Percentiles rank a stretch among this genome's conserved stretches.
These are phyloP conservation scores for Vitis amurensis DNA, from an alignment of 164 flowering plant species.

Conservation along the genomic window DNA sequence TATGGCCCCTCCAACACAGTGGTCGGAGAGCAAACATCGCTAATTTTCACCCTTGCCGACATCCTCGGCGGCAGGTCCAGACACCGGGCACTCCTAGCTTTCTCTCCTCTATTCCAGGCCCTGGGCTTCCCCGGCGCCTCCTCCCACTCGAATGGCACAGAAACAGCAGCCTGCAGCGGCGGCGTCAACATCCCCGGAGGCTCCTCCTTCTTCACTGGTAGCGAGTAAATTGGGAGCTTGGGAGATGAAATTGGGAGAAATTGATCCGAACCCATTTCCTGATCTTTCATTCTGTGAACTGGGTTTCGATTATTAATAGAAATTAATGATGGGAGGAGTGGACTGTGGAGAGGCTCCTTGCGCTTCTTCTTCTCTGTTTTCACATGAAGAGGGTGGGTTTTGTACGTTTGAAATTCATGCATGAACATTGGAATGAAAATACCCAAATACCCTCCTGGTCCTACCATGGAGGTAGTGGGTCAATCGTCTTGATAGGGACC, in stretches of 20 bases:
- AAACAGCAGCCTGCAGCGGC: constrained; percentile 43
- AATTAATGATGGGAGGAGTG: neutral
- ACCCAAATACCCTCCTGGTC: too few species aligned
- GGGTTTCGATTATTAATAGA: constrained; percentile 7
- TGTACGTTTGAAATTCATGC: too few species aligned
- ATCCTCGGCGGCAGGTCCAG: constrained; percentile 74
- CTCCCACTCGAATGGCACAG: constrained; percentile 83
- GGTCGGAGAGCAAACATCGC: constrained; percentile 51
- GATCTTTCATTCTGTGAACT: neutral
- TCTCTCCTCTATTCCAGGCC: neutral
- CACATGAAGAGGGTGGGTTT: too few species aligned
- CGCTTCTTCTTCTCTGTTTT: constrained; percentile 32
- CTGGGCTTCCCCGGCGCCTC: constrained; percentile 80
- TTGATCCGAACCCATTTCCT: constrained; percentile 23
- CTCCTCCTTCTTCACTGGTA: constrained; percentile 37
- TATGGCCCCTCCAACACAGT: constrained; percentile 68
- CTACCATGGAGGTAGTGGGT: too few species aligned
- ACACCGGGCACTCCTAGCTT: constrained; percentile 28
- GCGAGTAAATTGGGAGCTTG: constrained; percentile 49
- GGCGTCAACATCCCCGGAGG: constrained; percentile 58
- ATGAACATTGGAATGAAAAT: too few species aligned
- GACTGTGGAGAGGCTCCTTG: constrained; percentile 22
- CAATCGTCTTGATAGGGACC: constrained; percentile 1
- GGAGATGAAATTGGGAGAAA: constrained; percentile 30
- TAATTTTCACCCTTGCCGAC: constrained; percentile 14